A percentile compares a stretch with the other conserved stretches of the same genome.
phyloP scores from a whole-genome alignment of 169 alveolate genomes.

The Besnoitia besnoiti region DNA sequence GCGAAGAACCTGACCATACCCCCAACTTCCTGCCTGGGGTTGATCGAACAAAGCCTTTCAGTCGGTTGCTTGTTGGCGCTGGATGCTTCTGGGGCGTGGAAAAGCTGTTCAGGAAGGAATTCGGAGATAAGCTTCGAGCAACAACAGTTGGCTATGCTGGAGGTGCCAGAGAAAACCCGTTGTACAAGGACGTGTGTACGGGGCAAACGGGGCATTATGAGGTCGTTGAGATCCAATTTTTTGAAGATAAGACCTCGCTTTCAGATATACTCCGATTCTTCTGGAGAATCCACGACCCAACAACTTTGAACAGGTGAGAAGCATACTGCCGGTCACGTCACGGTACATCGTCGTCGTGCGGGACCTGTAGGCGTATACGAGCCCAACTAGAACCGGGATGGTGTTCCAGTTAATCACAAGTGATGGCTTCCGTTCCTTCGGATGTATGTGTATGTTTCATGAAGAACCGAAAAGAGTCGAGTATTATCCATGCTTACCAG shows the following conservation, averaged over 20 bases:
- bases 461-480: no score
- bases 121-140: constrained; percentile 12
- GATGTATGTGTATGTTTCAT: no score
- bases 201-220: constrained; percentile 82
- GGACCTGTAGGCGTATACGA: no score
- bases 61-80: constrained; percentile 72
- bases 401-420: no score
- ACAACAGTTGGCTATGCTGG: constrained; percentile 79
- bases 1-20: neutral
- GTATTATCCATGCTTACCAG: no score
- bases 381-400: no score
- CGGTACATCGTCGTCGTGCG: no score
- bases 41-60: constrained; percentile 3
- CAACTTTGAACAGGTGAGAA: constrained; percentile 72
- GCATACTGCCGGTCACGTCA: neutral
- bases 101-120: constrained; percentile 65
- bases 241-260: constrained; percentile 38
- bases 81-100: constrained; percentile 87
- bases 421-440: no score
- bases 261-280: constrained; percentile 68
- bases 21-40: constrained; percentile 37
- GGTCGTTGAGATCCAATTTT: constrained; percentile 71
- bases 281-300: constrained; percentile 79
- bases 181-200: constrained; percentile 76
- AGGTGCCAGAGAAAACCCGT: constrained; percentile 72